Evolutionary conservation across 2,329 filamentous ascomycete species (phyloP), one percentile per base, ranked within the genome.

Genomic region (Chaetoscypha palmicola): DNA sequence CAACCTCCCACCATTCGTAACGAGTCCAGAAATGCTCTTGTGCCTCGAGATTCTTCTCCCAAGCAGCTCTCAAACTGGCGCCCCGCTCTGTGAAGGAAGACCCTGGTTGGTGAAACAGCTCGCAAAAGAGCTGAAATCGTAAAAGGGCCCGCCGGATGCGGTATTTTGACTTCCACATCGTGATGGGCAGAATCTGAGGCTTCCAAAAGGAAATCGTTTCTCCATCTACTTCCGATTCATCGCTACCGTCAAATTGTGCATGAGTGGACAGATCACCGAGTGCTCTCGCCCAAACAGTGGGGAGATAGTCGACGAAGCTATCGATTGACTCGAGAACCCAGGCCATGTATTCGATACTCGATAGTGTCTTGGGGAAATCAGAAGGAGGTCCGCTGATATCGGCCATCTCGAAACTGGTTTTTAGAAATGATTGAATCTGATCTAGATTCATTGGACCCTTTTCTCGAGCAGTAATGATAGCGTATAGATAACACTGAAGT

Each of bases 1-100:
- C 46, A 16, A 48, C 38, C 26, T 48, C 46, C 38, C 33, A 48
- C 38, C 32, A 42, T 16, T 48, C 37, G 20, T 45, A 48, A 14
- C 38, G 20, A 3, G 42, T 16, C 46, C 37, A 48, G 21, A 48
- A 48, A 12, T 31, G 17, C 23, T 45, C 46, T 38, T 48, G 46
- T 12, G 36, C 33, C 2, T 21, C 12, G 12, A 43, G 20, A 10
- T 36, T 35, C 7, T 43, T 40, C 12, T 48, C 46, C 41, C 38
- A 45, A 19, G 35, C 36, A 4, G 14, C 20, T 12, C 5, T 17
- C 17, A 16, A 26, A 9, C 11, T 7, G 9, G 16, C 8, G 11
- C 14, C 7, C 9, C 5, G 3, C 5, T n/a, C 24, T 7, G 12
- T 17, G 3, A 22, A 34, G n/a, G 26, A 23, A 7, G 45, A 26